Evolutionary conservation across 164 flowering plant species (phyloP), one percentile per base, ranked within the genome.

Genomic region (Liquidambar formosana): DNA sequence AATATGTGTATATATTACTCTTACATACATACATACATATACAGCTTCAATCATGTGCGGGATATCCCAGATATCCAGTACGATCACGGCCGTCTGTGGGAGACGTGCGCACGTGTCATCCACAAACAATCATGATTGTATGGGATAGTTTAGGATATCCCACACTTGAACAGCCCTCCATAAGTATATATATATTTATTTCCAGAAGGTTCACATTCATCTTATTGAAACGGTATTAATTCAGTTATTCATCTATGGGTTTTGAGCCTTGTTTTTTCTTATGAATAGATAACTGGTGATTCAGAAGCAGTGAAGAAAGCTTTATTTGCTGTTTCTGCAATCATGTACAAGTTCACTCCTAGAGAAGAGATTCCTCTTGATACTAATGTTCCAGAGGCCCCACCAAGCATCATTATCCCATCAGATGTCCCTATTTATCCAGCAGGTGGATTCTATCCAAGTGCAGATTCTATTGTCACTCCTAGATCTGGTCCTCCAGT

Each of bases 301-400:
- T 53, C 89, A 0, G 94, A 87, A 47, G 85, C 93, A 18, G 97
- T 96, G 64, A 88, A 79, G 82, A 88, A 73, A 69, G 98, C 99
- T 63, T 74, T 96, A 47, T 87, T 76, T 85, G 96, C 95, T 16
- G 73, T 96, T 56, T 93, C 99, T 62, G 77, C 97, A 48, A 90
- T 93, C 57, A 88, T 90, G 89, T 96, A 91, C 83, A 96, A 92
- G 78, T 91, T 93, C 62, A 61, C 83, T 57, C 91, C 99, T 16
- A 91, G 79, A 75, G 99, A 96, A 78, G 91, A 82, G 23, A 86
- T 96, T 76, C 79, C 97, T 73, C 88, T 96, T 38, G 97, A 89
- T 27, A 80, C 92, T 51, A 68, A 82, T 15, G 80, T 90, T 10
- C 77, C 87, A 15, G 97, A 91, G 65, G 81, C 76, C 26, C 82